Evolutionary conservation across 2,329 filamentous ascomycete species (phyloP), one percentile per base, ranked within the genome.

Genomic region (Colletotrichum gloeosporioides): DNA sequence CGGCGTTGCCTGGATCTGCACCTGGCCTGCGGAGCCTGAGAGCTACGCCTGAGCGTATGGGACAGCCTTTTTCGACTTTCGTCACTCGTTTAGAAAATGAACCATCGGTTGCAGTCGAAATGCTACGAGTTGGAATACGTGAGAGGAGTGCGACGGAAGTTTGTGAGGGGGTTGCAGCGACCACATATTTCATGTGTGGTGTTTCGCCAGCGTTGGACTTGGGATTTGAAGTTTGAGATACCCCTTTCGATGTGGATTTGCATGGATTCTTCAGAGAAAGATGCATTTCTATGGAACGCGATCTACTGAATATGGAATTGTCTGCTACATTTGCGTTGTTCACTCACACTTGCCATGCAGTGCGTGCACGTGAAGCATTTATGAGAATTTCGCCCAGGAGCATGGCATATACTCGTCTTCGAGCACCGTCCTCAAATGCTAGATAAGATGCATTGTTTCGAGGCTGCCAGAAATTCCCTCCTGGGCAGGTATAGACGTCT

Each of bases 1-100:
- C 29, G 57, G 49, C 34, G 74, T 74, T 8, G 74, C 74, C 16
- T 76, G 74, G 71, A 29, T 76, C 12, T 67, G 44, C n/a, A 74
- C 27, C 7, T 76, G 74, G 74, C 64, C 74, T 2, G 71, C 74
- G 12, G 71, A 75, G 59, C 59, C 59, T 18, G 74, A 76, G 53
- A 74, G 57, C 29, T 27, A 70, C 29, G 31, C 32, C 8, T 76
- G 15, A 62, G 39, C 29, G 8, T 29, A 1, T 15, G n/a, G 32
- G 0, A 49, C 6, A 22, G 5, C 18, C 4, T 8, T n/a, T 59
- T n/a, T 4, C 39, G 39, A 44, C n/a, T 0, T 44, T 10, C 1
- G 39, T 44, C 9, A 18, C 1, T n/a, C 9, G 39, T 13, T 49
- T 53, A 5, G n/a, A 1, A 4, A 53, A 53, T 13, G 44, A 12